Percentiles rank a stretch among this genome's conserved stretches.
Evolutionary conservation across 495 filamentous ascomycete species (phyloP).

Genomic region (Xylaria venustula): DNA sequence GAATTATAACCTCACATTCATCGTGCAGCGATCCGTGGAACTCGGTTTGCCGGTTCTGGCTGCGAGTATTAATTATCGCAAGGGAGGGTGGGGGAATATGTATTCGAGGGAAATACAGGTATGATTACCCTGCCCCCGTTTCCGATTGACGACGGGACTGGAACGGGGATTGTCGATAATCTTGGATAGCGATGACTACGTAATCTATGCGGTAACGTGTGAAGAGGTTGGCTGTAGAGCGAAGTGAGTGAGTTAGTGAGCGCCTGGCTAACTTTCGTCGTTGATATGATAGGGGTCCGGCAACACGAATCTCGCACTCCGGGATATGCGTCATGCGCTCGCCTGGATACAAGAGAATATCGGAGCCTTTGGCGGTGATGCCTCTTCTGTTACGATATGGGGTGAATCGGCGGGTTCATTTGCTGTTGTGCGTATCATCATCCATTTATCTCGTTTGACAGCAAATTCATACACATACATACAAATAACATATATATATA

Average conservation of each 20-base stretch:
- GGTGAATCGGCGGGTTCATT: constrained; percentile 38
- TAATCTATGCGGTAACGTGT: no score
- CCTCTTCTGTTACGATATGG: constrained; percentile 40
- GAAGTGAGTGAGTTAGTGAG: no score
- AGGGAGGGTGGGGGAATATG: constrained; percentile 48
- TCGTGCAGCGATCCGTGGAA: constrained; percentile 46
- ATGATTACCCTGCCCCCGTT: neutral
- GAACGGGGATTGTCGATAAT: no score
- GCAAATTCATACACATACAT: no score
- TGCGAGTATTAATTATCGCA: constrained; percentile 43
- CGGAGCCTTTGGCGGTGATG: constrained; percentile 54
- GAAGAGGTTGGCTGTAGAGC: no score
- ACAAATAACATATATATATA: no score
- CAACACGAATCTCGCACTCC: constrained; percentile 39
- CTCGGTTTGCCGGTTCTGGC: constrained; percentile 46
- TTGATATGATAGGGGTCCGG: constrained; percentile 31
- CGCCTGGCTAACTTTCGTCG: no score
- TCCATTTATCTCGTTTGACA: no score
- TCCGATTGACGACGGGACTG: neutral
- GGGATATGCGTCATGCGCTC: constrained; percentile 55
- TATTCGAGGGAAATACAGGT: constrained; percentile 45
- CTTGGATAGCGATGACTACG: no score
- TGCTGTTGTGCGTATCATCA: constrained; percentile 26
- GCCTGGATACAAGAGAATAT: constrained; percentile 61
- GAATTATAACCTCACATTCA: constrained; percentile 42